Evolutionary conservation across 805 yeast genomes (phyloP).

Genomic region (Candida argentea): DNA sequence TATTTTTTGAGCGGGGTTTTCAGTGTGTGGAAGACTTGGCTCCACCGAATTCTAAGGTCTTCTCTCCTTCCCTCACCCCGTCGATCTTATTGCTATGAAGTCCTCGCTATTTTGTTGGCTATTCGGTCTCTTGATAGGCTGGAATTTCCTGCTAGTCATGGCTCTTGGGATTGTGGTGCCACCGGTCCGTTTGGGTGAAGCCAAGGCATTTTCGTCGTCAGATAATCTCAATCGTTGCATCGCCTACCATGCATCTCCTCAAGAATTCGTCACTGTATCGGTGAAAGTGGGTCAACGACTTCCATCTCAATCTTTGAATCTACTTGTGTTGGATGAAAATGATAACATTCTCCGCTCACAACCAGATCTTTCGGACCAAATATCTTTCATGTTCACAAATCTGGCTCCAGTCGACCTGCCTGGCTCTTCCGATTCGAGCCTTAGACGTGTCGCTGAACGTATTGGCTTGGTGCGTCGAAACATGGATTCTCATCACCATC

Average conservation of each 20-base stretch:
- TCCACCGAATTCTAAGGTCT: no score
- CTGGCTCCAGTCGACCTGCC: conserved; percentile 15
- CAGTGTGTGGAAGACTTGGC: no score
- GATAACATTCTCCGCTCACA: conserved; percentile 24
- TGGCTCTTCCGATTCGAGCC: background rate
- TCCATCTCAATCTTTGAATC: conserved; percentile 24
- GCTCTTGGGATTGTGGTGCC: conserved; percentile 26
- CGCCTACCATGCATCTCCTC: conserved; percentile 23
- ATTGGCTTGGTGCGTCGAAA: conserved; percentile 4
- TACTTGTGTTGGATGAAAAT: conserved; percentile 27
- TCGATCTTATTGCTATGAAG: no score
- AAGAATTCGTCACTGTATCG: conserved; percentile 27
- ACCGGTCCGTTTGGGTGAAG: conserved; percentile 23
- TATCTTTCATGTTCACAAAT: conserved; percentile 26
- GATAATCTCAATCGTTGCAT: conserved; percentile 25
- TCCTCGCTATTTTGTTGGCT: no score
- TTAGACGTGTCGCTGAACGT: background rate
- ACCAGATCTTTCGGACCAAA: conserved; percentile 19
- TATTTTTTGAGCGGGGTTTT: no score
- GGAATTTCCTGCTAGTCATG: conserved; percentile 2
- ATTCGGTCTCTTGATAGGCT: background rate
- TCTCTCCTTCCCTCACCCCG: no score
- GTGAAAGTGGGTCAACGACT: conserved; percentile 21
- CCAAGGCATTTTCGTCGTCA: conserved; percentile 17
- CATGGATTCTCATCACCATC: conserved; percentile 4